A percentile compares a stretch with the other conserved stretches of the same genome.
phyloP scores from a whole-genome alignment of 306 rosid genomes.

The Elaeagnus macrophylla region DNA sequence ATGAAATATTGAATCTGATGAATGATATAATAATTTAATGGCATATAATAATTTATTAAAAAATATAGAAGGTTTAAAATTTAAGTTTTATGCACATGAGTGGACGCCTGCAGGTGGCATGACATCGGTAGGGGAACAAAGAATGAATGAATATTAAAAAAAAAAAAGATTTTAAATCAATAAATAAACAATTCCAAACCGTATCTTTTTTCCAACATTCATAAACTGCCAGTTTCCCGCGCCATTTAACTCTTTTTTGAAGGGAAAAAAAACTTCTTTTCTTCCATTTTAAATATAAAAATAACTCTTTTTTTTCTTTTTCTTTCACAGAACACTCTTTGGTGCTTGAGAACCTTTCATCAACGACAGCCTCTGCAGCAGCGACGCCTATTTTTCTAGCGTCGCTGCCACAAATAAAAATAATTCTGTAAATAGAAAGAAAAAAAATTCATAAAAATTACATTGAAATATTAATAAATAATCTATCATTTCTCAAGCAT shows the following conservation, averaged over 20 bases:
- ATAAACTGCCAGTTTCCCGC: constrained; percentile 27
- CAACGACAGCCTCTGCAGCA: not conserved
- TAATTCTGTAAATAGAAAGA: too few relatives aligned
- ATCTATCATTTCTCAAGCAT: constrained; percentile 7
- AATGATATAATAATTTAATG: too few relatives aligned
- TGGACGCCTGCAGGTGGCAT: too few relatives aligned
- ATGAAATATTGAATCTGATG: constrained; percentile 7
- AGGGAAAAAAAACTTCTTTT: not conserved
- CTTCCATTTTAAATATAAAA: not conserved
- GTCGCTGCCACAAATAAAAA: constrained; percentile 22
- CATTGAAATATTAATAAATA: not conserved
- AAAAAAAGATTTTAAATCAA: too few relatives aligned
- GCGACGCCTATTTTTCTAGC: constrained; percentile 23
- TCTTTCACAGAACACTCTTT: not conserved
- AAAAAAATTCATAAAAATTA: too few relatives aligned
- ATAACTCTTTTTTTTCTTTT: not conserved
- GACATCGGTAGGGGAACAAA: too few relatives aligned
- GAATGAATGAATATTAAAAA: too few relatives aligned
- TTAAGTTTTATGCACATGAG: too few relatives aligned
- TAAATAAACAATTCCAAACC: too few relatives aligned
- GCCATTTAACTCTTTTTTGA: constrained; percentile 12
- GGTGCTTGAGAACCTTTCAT: constrained; percentile 1
- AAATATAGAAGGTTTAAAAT: too few relatives aligned
- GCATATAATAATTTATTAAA: too few relatives aligned
- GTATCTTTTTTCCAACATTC: constrained; percentile 21